These are phyloP conservation scores for Cyberlindnera nakhonratchasimensis DNA, from an alignment of 805 yeast species.

Conservation along the genomic window DNA sequence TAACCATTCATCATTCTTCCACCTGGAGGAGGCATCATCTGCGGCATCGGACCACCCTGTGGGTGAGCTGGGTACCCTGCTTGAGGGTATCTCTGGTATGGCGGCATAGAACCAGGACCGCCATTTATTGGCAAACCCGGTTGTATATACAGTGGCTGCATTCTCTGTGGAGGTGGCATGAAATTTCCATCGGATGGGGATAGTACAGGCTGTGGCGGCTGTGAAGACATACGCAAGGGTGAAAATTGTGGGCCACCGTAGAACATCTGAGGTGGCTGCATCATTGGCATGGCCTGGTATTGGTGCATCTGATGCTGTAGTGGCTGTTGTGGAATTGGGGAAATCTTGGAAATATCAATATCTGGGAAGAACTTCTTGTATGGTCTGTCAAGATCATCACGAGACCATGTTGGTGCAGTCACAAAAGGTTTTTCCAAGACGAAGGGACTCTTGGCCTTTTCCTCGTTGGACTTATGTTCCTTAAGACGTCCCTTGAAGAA, in stretches of 20 bases:
- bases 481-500: slow-evolving; percentile 28
- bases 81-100: slow-evolving; percentile 13
- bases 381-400: slow-evolving; percentile 44
- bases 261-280: slow-evolving; percentile 19
- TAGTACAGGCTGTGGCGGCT: slow-evolving; percentile 12
- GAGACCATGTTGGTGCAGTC: slow-evolving; percentile 75
- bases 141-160: slow-evolving; percentile 18
- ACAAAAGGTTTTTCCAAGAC: slow-evolving; percentile 60
- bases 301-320: slow-evolving; percentile 13
- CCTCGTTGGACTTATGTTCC: slow-evolving; percentile 18
- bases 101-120: slow-evolving; percentile 10
- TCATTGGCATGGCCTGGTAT: slow-evolving; percentile 20
- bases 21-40: slow-evolving; percentile 12
- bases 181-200: slow-evolving; percentile 11
- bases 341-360: slow-evolving; percentile 13
- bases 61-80: slow-evolving; percentile 9
- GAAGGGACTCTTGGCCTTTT: slow-evolving; percentile 29
- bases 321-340: slow-evolving; percentile 13
- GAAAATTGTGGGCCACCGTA: slow-evolving; percentile 15
- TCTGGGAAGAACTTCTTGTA: slow-evolving; percentile 51
- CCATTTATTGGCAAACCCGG: slow-evolving; percentile 12
- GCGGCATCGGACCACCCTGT: slow-evolving; percentile 9
- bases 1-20: slow-evolving; percentile 10
- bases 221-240: slow-evolving; percentile 19
- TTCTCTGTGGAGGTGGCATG: slow-evolving; percentile 13